Evolutionary conservation across 2,329 filamentous ascomycete genomes (phyloP).

Genomic region (Phialemonium atrogriseum): DNA sequence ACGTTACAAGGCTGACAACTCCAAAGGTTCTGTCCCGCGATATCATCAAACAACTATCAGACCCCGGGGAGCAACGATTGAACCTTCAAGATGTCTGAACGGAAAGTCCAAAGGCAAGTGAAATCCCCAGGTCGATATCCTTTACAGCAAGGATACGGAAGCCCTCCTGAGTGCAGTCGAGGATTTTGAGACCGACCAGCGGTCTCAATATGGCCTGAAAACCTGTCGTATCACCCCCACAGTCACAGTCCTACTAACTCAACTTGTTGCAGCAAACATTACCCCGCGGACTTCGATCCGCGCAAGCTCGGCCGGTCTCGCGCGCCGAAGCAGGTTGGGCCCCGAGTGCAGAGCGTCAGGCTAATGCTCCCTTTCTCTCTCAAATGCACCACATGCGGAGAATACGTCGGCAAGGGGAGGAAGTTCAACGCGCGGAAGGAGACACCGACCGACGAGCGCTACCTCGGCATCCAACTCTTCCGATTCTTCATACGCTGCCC

Average conservation of each 20-base stretch:
- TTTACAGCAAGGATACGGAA: too few species aligned
- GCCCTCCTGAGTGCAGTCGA: too few species aligned
- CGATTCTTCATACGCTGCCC: constrained; percentile 90
- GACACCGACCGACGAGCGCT: constrained; percentile 78
- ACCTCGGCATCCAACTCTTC: constrained; percentile 80
- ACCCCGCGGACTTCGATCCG: constrained; percentile 81
- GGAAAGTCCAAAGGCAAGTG: too few species aligned
- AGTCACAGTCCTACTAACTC: constrained; percentile 1
- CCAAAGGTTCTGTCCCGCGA: too few species aligned
- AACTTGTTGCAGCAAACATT: constrained; percentile 16
- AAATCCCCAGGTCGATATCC: too few species aligned
- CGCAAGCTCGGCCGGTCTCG: constrained; percentile 64
- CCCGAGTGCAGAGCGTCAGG: constrained; percentile 77
- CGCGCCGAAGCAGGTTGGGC: constrained; percentile 63
- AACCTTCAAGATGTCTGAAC: too few species aligned
- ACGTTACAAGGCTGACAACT: too few species aligned
- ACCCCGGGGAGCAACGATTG: too few species aligned
- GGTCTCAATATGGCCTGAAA: too few species aligned
- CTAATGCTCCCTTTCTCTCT: constrained; percentile 85
- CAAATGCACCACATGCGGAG: constrained; percentile 46
- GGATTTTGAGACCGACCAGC: too few species aligned
- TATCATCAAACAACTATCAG: too few species aligned
- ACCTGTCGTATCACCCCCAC: too few species aligned
- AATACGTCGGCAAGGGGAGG: constrained; percentile 63
- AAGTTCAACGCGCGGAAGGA: constrained; percentile 97